Evolutionary conservation across 129 eudicot species (phyloP), one percentile per base, ranked within the genome.

Genomic region (Pulicaria dysenterica): DNA sequence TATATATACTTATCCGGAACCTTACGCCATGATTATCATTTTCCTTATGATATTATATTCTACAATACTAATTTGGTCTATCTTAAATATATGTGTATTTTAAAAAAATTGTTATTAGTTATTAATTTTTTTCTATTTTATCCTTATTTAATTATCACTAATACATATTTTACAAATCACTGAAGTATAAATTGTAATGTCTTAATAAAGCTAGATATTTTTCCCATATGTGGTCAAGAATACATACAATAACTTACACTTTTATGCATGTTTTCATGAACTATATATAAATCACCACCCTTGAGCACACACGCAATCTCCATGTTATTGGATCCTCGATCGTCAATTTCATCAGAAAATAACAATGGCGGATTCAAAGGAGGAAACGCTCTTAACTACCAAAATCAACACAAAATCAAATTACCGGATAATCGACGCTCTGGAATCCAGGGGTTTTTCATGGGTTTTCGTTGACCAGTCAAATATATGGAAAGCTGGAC

Each of bases 381-480:
- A 63, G 11, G 6, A n/a, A 19, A 3, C 14, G 48, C 14, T 66
- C 10, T 10, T 14, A 24, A 11, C 61, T 49, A 14, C 57, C 56
- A 69, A 69, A 69, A 9, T 0, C 54, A 61, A 19, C 70, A 70
- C 45, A 11, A 70, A 70, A 17, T 58, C 72, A 9, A 72, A 67
- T 39, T 72, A 77, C 48, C 59, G 83, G 64, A 37, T 57, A 3
- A 61, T 80, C 9, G 88, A 86, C 42, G 73, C 69, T 8, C 71
- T 75, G 0, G 95, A 85, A 53, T 38, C 85, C 4, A 83, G 69
- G 58, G 77, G 70, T 7, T 74, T 81, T 64, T 75, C 83, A 3
- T 88, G 92, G 97, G 65, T 85, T 0, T 79, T 86, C 66, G 72
- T 85, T 7, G 91, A 90, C 72, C 92, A 87, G 43, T 83, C 91